Evolutionary conservation across 2,329 filamentous ascomycete species (phyloP), one percentile per base, ranked within the genome.

Genomic region (Sporothrix curviconia): DNA sequence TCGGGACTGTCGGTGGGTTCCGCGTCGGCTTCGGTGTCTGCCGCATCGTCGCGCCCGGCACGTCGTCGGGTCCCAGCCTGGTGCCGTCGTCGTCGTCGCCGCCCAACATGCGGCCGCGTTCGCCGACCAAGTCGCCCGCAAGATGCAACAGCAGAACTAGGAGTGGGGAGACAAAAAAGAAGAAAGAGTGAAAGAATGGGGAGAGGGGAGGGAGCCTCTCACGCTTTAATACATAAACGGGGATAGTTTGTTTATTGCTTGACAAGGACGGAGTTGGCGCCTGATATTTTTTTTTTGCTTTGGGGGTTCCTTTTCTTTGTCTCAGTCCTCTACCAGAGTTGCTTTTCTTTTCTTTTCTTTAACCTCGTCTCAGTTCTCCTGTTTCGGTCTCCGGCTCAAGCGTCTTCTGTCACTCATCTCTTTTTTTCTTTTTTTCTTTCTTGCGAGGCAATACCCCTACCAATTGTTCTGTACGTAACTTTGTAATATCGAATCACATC

Each of bases 401-500:
- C n/a, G n/a, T n/a, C n/a, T n/a, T n/a, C n/a, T n/a, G n/a, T n/a
- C n/a, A n/a, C 32, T 37, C 19, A 3, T 15, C 3, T 46, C 42
- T 28, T 28, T 46, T 37, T 32, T 15, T 37, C 44, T 28, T 36
- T 32, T 42, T 22, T 15, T 34, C 43, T 54, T 42, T 28, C 25
- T 30, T 34, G 12, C 54, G 42, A 47, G 40, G 32, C 42, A 55
- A 55, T 55, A 55, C 52, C 50, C n/a, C n/a, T n/a, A n/a, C n/a
- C 50, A 30, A 28, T 19, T 51, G 22, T 42, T 30, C 15, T 53
- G 37, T 42, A 50, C 12, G 30, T 53, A 43, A 24, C 42, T 15
- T 53, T 43, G 50, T 43, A 53, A 42, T 53, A 28, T 30, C 36
- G 36, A 7, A 8, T 37, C 15, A 37, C n/a, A n/a, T n/a, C n/a